phyloP scores from a whole-genome alignment of 2,329 filamentous ascomycete species.

The Ophiostoma tasmaniense region DNA sequence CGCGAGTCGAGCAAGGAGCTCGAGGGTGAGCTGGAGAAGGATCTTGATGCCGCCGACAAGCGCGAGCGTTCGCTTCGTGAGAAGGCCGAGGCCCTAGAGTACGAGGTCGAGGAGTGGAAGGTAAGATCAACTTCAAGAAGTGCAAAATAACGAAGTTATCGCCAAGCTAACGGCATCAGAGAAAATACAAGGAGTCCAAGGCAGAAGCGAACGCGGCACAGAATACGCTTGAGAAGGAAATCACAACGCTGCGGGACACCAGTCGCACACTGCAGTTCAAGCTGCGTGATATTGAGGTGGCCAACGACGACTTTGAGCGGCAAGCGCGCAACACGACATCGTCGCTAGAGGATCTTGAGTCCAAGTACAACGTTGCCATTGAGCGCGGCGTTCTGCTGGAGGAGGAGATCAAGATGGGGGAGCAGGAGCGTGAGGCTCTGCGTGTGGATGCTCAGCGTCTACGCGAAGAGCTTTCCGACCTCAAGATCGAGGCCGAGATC shows the following conservation, averaged over 20 bases:
- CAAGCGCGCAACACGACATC: constrained; percentile 94
- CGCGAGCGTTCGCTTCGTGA: constrained; percentile 77
- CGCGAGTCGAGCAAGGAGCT: constrained; percentile 89
- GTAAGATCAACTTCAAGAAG: constrained; percentile 40
- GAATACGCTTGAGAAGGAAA: constrained; percentile 84
- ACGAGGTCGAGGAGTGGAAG: constrained; percentile 98
- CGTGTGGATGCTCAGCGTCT: constrained; percentile 86
- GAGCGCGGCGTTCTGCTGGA: constrained; percentile 89
- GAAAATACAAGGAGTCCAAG: constrained; percentile 95
- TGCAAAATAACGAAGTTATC: background rate
- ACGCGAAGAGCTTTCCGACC: constrained; percentile 81
- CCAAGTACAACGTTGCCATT: constrained; percentile 91
- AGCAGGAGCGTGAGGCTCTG: constrained; percentile 81
- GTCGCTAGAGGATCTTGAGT: constrained; percentile 92
- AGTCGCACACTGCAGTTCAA: constrained; percentile 75
- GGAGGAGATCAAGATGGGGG: constrained; percentile 83
- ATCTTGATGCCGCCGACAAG: constrained; percentile 92
- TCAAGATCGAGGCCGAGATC: constrained; percentile 92
- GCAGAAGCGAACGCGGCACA: constrained; percentile 77
- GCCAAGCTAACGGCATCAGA: constrained; percentile 39
- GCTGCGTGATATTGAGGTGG: constrained; percentile 90
- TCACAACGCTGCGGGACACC: constrained; percentile 78
- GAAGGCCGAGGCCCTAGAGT: constrained; percentile 74
- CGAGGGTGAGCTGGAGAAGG: constrained; percentile 89
- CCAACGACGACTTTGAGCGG: constrained; percentile 95